phyloP scores from a whole-genome alignment of 192 early-diverging fungal species.

The Backusella luteola region DNA sequence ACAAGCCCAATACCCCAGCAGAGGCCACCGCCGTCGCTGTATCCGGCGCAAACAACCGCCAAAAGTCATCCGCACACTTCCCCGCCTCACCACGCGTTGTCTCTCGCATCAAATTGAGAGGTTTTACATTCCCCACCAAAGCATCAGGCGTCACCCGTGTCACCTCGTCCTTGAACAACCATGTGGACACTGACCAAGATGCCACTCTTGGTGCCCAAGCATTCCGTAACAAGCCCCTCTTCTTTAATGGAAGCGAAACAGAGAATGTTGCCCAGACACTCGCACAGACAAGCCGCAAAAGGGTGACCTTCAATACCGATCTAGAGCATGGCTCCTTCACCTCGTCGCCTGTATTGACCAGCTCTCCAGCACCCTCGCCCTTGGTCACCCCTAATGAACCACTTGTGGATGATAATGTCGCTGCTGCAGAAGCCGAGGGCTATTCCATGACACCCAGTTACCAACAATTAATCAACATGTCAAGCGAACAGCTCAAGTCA shows the following conservation, averaged over 20 bases:
- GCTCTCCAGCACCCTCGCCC: background rate
- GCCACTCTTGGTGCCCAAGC: conserved; percentile 52
- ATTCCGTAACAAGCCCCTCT: conserved; percentile 30
- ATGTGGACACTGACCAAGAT: conserved; percentile 38
- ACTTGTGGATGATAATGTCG: background rate
- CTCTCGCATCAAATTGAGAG: conserved; percentile 73
- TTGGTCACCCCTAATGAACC: background rate
- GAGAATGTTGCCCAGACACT: background rate
- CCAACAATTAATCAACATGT: conserved; percentile 67
- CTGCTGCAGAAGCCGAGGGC: conserved; percentile 17
- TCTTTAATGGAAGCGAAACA: background rate
- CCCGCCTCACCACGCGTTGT: conserved; percentile 72
- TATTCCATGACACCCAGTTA: conserved; percentile 82
- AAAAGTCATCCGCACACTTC: conserved; percentile 72
- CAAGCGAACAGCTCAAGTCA: conserved; percentile 60
- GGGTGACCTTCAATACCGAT: background rate
- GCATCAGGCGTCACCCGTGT: background rate
- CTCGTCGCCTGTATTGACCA: background rate
- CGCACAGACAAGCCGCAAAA: background rate
- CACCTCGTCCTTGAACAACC: conserved; percentile 32
- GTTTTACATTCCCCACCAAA: conserved; percentile 41
- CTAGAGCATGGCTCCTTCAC: background rate
- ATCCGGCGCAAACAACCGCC: conserved; percentile 35
- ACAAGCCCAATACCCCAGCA: conserved; percentile 4
- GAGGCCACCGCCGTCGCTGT: conserved; percentile 37